phyloP scores from a whole-genome alignment of 2,329 filamentous ascomycete genomes.

The Pseudocercospora musae region DNA sequence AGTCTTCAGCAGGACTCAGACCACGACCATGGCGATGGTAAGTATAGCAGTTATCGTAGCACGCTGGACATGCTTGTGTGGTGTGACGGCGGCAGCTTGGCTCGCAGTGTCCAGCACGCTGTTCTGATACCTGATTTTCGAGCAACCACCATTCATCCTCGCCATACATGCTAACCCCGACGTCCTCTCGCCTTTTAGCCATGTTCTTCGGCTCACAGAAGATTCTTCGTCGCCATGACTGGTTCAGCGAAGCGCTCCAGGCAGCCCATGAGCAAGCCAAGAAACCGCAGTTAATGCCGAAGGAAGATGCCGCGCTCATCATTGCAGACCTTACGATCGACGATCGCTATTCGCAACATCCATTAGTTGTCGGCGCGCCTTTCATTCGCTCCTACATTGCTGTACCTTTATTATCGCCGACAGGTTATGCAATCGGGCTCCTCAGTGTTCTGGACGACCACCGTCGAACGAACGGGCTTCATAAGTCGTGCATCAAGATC shows the following conservation, averaged over 20 bases:
- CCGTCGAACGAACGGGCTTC: conserved; percentile 49
- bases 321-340: conserved; percentile 27
- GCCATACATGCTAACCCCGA: background rate
- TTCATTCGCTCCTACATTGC: conserved; percentile 51
- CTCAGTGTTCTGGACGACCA: conserved; percentile 58
- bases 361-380: conserved; percentile 25
- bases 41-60: no score
- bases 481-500: conserved; percentile 49
- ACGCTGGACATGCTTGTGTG: background rate
- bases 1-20: conserved; percentile 36
- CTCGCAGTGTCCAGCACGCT: background rate
- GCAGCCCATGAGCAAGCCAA: conserved; percentile 4
- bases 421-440: conserved; percentile 56
- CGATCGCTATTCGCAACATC: conserved; percentile 21
- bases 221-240: conserved; percentile 33
- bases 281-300: background rate
- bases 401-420: conserved; percentile 60
- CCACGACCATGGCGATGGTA: conserved; percentile 33
- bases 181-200: conserved; percentile 2
- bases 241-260: conserved; percentile 37
- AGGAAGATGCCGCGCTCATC: conserved; percentile 31
- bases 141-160: no score
- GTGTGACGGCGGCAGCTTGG: no score
- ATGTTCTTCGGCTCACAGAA: conserved; percentile 31
- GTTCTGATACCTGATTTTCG: background rate